These are phyloP conservation scores for Coccomyxa sp. DNA, from an alignment of 139 green algal species.

Conservation along the genomic window DNA sequence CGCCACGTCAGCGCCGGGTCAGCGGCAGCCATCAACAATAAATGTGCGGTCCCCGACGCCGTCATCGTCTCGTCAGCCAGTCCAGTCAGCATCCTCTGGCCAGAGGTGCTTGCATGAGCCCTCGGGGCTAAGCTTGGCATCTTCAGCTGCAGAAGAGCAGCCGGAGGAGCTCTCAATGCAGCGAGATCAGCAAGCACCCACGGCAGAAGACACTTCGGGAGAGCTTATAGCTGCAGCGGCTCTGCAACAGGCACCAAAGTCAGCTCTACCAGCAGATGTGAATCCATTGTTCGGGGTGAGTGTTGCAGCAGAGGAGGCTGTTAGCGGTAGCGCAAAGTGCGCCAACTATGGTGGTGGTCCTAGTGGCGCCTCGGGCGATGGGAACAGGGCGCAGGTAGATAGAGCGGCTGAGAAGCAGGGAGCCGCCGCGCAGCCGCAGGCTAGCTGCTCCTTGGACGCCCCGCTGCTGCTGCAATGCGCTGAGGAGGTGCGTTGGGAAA, in stretches of 20 bases:
- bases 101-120: neutral
- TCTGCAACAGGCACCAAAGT: neutral
- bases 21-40: neutral
- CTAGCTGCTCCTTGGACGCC: too few species aligned
- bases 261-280: neutral
- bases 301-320: too few species aligned
- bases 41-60: too few species aligned
- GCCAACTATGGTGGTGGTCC: too few species aligned
- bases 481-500: too few species aligned
- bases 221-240: neutral
- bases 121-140: neutral
- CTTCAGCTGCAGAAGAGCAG: neutral
- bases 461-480: too few species aligned
- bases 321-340: too few species aligned
- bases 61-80: neutral
- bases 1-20: neutral
- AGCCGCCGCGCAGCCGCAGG: too few species aligned
- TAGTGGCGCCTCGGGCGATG: too few species aligned
- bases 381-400: too few species aligned
- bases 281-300: neutral
- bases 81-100: neutral
- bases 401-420: too few species aligned
- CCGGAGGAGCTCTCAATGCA: neutral
- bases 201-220: neutral
- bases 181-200: neutral